Base-by-base conservation (phyloP, 1,284 basidiomycete species). In the Leccinum pachyderme region DNA sequence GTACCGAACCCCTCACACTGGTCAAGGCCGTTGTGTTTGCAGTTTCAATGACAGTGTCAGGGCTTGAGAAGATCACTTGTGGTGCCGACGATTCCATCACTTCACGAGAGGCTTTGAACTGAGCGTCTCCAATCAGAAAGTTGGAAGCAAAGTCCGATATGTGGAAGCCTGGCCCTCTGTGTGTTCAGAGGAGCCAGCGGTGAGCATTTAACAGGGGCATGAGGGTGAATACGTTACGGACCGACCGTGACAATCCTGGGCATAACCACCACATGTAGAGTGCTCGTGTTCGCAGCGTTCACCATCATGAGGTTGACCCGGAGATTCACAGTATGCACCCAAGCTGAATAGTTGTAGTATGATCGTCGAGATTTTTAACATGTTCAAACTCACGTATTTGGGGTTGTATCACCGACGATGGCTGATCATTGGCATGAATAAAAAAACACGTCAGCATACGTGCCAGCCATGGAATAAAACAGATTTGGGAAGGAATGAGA, bases 271-370 rank as follows among this genome's bases (percentile, higher is more conserved):
- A 61, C 89, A 91, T 7, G 88, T 91, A 0, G 88, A 89, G 53
- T 82, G 80, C 35, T 87, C 77, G 52, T 81, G 77, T 22, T 86
- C 81, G 63, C 89, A 91, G 4, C 77, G 69, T 59, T 81, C 77
- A 13, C 88, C 87, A 59, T 90, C 80, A 71, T 79, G 86, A 2
- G 76, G 63, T 65, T 90, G 59, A 12, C 87, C 89, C 0, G 88
- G 87, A 56, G 82, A 84, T 66, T 91, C 84, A 61, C 89, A 91
- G 71, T 84, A 88, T 2, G 89, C 84, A 7, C 88, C 88, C 18
- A 85, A 72, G 31, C 86, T 86, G 37, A 22, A 39, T 11, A 39
- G 18, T 39, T 39, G 18, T 18, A 22, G 9, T 39, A 11, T 39
- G 37, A 27, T 28, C 6, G 12, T 25, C 24, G 15, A 9, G 11